Conservation (phyloP, 371 early-diverging fungal genomes). For the Mortierella sp. region DNA sequence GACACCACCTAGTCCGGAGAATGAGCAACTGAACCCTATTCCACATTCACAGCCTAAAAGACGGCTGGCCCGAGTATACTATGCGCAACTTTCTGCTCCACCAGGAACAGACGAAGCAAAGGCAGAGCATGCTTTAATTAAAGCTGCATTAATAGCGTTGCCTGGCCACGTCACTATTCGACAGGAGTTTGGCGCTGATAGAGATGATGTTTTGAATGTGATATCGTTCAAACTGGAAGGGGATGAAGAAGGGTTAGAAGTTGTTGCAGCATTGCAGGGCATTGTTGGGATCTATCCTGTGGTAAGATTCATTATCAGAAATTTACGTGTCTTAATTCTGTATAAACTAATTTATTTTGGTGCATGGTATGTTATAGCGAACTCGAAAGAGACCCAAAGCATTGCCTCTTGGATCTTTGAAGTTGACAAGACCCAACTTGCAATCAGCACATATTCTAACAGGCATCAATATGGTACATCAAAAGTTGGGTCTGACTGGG, state of each 20-base stretch:
- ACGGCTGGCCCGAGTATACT: constrained; percentile 19
- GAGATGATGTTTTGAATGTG: constrained; percentile 48
- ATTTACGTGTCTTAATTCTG: background rate
- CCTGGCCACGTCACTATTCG: constrained; percentile 36
- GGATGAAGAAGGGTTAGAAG: constrained; percentile 23
- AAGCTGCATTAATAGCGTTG: constrained; percentile 16
- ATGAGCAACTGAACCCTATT: too few species aligned
- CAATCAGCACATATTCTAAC: constrained; percentile 65
- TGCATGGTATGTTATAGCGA: constrained; percentile 6
- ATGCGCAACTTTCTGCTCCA: constrained; percentile 29
- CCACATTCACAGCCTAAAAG: background rate
- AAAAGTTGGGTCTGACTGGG: constrained; percentile 64
- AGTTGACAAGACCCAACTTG: constrained; percentile 30
- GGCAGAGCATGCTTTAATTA: constrained; percentile 20
- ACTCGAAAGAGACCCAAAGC: constrained; percentile 46
- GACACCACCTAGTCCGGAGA: too few species aligned
- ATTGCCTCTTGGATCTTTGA: constrained; percentile 35
- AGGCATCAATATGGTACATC: constrained; percentile 65
- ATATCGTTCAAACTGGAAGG: constrained; percentile 48
- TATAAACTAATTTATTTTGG: background rate
- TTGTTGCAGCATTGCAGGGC: constrained; percentile 27
- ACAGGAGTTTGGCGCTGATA: constrained; percentile 42
- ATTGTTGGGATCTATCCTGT: constrained; percentile 53
- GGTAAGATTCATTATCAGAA: constrained; percentile 14
- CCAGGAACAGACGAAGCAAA: constrained; percentile 34